phyloP scores from a whole-genome alignment of 805 yeast species.

The Grigorovia jiainica region DNA sequence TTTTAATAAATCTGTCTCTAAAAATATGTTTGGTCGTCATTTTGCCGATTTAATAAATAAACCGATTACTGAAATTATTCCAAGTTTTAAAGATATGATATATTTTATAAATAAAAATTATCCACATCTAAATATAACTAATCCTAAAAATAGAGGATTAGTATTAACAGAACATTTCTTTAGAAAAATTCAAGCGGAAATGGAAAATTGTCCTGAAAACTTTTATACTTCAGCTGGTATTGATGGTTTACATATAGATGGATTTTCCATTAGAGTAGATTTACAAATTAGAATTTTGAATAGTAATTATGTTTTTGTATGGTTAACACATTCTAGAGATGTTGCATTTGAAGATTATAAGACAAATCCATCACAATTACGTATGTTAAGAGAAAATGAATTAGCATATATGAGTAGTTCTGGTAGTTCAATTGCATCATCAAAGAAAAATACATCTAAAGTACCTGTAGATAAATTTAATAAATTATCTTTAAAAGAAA shows the following conservation, averaged over 20 bases:
- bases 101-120: constrained; percentile 27
- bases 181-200: constrained; percentile 51
- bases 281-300: constrained; percentile 69
- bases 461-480: constrained; percentile 13
- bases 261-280: constrained; percentile 56
- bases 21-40: constrained; percentile 66
- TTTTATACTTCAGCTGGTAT: constrained; percentile 60
- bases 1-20: constrained; percentile 68
- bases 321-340: constrained; percentile 78
- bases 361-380: constrained; percentile 33
- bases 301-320: constrained; percentile 50
- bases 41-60: constrained; percentile 35
- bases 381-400: constrained; percentile 32
- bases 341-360: constrained; percentile 27
- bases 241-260: constrained; percentile 61
- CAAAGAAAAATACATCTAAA: constrained; percentile 19
- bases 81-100: constrained; percentile 42
- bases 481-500: not conserved
- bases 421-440: constrained; percentile 20
- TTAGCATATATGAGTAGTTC: constrained; percentile 21
- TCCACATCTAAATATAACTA: constrained; percentile 30
- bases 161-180: constrained; percentile 90
- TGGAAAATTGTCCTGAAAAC: constrained; percentile 36
- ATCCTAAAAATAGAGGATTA: constrained; percentile 45
- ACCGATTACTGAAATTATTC: constrained; percentile 50